Base-by-base conservation (phyloP, 768 basidiomycete genomes). In the Trichaptum fuscoviolaceum region DNA sequence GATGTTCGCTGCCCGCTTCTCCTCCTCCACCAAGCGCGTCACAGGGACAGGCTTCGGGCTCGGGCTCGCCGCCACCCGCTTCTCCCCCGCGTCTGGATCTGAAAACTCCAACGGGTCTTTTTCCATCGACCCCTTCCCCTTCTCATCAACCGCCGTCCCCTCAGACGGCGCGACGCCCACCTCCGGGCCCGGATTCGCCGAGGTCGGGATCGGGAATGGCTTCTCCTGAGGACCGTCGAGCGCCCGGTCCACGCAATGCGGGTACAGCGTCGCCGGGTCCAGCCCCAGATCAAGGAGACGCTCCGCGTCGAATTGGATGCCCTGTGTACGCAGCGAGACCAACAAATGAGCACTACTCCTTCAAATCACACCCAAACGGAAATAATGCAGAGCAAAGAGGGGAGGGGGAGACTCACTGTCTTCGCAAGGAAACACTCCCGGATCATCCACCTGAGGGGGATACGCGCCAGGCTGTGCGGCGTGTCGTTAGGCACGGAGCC, bases 391-490 rank as follows among this genome's bases (percentile, higher is more conserved):
- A 12, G 15, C 12, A 52, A 20, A 20, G 20, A 52, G 10, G 42
- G 10, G 15, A 12, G 15, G 42, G 42, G 15, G 20, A 52, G 42
- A 52, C 42, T 52, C 42, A 52, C 88, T 12, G 80, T 64, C 72
- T 79, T 10, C 79, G 83, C 69, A 81, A 81, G 62, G 67, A 75
- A 72, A 64, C 73, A 73, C 66, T 79, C 74, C 62, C 77, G 76
- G 59, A 79, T 63, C 75, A 79, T 77, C 77, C 78, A 79, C 2
- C 75, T 69, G 8, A 79, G 71, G 1, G 76, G 67, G 52, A 76
- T 70, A 63, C 74, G 73, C 2, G 75, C 68, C 26, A 78, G 72
- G 1, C 71, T 66, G 35, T 74, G 71, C 7, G 63, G 26, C 0
- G 60, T 67, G 9, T 67, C 66, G 66, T 78, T 75, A 63, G 69